Evolutionary conservation across 331 rosid genomes (phyloP).

Genomic region (Quercus lobata): DNA sequence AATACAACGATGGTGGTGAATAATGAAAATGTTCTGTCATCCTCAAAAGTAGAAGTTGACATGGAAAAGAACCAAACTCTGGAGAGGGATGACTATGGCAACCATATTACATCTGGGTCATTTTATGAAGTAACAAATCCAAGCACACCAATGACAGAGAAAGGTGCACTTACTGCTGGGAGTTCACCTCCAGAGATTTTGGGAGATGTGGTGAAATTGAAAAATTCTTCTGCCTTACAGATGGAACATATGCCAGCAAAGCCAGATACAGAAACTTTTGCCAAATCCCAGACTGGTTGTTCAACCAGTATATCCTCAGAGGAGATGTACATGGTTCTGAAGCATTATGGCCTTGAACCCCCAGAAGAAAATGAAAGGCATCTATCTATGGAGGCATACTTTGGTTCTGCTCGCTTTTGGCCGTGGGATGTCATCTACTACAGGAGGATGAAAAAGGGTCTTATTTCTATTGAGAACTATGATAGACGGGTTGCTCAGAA

Average conservation of each 20-base stretch:
- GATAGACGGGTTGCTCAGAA: slow-evolving; percentile 64
- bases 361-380: slow-evolving; percentile 38
- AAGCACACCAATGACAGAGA: slow-evolving; percentile 9
- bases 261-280: slow-evolving; percentile 29
- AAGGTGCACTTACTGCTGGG: slow-evolving; percentile 14
- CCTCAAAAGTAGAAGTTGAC: slow-evolving; percentile 15
- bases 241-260: slow-evolving; percentile 22
- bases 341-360: slow-evolving; percentile 49
- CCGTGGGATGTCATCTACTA: slow-evolving; percentile 64
- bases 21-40: slow-evolving; percentile 26
- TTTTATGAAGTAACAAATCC: slow-evolving; percentile 19
- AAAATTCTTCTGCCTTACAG: slow-evolving; percentile 16
- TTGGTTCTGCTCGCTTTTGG: slow-evolving; percentile 72
- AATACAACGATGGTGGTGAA: slow-evolving; percentile 4
- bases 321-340: slow-evolving; percentile 52
- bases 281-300: slow-evolving; percentile 15
- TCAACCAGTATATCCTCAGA: slow-evolving; percentile 38
- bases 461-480: slow-evolving; percentile 57
- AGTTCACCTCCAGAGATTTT: slow-evolving; percentile 15
- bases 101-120: background rate
- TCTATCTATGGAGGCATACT: slow-evolving; percentile 29
- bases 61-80: slow-evolving; percentile 20
- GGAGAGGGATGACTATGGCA: slow-evolving; percentile 21
- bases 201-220: slow-evolving; percentile 16
- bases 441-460: slow-evolving; percentile 66